A percentile compares a stretch with the other conserved stretches of the same genome.
phyloP scores from a whole-genome alignment of 129 eudicot species.

The Centaurea solstitialis region DNA sequence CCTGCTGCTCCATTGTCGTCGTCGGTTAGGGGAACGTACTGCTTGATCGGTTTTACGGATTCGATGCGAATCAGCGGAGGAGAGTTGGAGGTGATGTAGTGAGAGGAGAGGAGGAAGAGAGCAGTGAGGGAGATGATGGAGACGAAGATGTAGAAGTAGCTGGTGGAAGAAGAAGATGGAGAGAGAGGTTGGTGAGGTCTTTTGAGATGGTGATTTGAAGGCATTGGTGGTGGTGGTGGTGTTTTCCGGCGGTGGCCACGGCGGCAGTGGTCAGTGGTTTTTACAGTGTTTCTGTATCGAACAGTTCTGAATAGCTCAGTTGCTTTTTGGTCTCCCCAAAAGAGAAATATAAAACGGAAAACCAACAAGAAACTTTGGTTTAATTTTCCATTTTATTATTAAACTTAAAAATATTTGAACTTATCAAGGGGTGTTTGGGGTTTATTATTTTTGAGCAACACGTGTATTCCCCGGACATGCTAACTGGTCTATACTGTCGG shows the following conservation, averaged over 20 bases:
- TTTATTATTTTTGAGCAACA: no score
- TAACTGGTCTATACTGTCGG: no score
- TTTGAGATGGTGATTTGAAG: slow-evolving; percentile 47
- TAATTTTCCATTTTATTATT: background rate
- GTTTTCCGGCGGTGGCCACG: no score
- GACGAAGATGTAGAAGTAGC: slow-evolving; percentile 48
- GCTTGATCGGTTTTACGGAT: background rate
- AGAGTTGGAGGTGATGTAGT: slow-evolving; percentile 39
- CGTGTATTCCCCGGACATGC: no score
- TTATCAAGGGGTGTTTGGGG: no score
- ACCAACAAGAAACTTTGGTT: background rate
- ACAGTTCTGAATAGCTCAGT: background rate
- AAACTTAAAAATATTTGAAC: no score
- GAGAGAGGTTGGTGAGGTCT: slow-evolving; percentile 23
- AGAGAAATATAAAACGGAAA: background rate
- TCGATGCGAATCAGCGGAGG: slow-evolving; percentile 4
- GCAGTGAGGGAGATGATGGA: slow-evolving; percentile 51
- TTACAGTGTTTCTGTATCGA: background rate
- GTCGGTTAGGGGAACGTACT: background rate
- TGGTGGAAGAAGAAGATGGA: slow-evolving; percentile 24
- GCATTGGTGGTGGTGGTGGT: slow-evolving; percentile 41
- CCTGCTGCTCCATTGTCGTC: slow-evolving; percentile 13
- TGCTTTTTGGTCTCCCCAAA: background rate
- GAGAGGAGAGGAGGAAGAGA: slow-evolving; percentile 53
- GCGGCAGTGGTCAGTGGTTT: background rate